A percentile compares a stretch with the other conserved stretches of the same genome.
Conservation (phyloP, 176 grass and related monocot genomes). For the Hyparrhenia diplandra region DNA sequence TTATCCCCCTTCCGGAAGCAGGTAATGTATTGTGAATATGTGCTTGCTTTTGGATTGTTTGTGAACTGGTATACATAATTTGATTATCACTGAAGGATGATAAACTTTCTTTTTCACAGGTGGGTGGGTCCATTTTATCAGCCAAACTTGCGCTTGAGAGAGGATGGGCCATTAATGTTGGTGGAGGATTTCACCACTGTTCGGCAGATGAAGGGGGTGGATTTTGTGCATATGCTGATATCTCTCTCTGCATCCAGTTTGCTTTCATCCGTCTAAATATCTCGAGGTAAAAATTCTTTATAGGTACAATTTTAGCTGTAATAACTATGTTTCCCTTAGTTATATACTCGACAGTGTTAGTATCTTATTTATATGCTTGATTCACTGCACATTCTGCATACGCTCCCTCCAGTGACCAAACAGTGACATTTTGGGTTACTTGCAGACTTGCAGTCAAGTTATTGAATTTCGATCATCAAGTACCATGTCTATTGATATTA, state of each 20-base stretch:
- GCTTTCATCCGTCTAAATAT: constrained; percentile 56
- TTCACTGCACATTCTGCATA: neutral
- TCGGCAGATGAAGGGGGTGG: constrained; percentile 72
- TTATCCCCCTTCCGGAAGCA: constrained; percentile 76
- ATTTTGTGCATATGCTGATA: constrained; percentile 68
- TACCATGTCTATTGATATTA: neutral
- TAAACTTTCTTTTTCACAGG: constrained; percentile 24
- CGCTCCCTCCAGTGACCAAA: neutral
- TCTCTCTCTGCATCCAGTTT: constrained; percentile 69
- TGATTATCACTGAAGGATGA: neutral
- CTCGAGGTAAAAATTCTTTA: constrained; percentile 42
- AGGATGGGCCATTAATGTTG: constrained; percentile 87
- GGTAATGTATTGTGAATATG: constrained; percentile 38
- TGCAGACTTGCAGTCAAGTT: neutral
- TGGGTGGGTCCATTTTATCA: constrained; percentile 78
- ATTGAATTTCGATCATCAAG: neutral
- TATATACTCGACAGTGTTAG: neutral
- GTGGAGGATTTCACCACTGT: constrained; percentile 97
- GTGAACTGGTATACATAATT: neutral
- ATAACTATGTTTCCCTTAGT: neutral
- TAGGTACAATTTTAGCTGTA: neutral
- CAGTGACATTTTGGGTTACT: neutral
- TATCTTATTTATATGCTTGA: neutral
- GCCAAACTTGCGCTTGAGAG: constrained; percentile 82
- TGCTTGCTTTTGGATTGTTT: neutral